A percentile compares a stretch with the other conserved stretches of the same genome.
Evolutionary conservation across 2,329 filamentous ascomycete genomes (phyloP).

Genomic region (Penicillium concentricum): DNA sequence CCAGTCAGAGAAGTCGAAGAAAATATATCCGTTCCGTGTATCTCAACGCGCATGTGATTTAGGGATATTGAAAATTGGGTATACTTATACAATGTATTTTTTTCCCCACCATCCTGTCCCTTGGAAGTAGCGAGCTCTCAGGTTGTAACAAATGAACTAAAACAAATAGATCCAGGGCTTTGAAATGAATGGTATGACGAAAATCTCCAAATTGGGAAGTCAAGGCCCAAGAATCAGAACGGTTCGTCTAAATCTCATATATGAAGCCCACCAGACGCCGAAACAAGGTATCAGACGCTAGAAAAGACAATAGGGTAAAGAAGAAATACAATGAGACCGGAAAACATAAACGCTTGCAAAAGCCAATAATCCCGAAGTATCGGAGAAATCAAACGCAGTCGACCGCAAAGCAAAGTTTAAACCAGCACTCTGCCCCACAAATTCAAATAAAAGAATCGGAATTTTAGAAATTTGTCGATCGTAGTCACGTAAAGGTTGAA

Average conservation of each 20-base stretch:
- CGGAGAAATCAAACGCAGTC: not conserved
- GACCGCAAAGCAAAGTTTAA: constrained; percentile 3
- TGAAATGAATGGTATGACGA: not conserved
- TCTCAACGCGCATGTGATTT: constrained; percentile 4
- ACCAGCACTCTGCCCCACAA: not conserved
- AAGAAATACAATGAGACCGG: not conserved
- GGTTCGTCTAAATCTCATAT: not conserved
- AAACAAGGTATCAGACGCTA: constrained; percentile 14
- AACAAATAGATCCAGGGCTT: not conserved
- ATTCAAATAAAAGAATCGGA: not conserved
- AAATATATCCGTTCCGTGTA: not conserved
- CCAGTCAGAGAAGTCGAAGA: not conserved
- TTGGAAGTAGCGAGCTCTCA: not conserved
- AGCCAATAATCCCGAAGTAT: not conserved
- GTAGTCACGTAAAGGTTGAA: constrained; percentile 12
- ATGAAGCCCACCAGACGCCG: not conserved
- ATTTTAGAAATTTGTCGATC: constrained; percentile 15
- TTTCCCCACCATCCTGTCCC: not conserved
- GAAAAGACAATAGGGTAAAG: not conserved
- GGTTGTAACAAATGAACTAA: not conserved
- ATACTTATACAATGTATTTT: not conserved
- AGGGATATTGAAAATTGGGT: not conserved
- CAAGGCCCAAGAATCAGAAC: not conserved
- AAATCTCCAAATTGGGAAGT: not conserved
- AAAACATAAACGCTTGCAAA: not conserved